A percentile compares a stretch with the other conserved stretches of the same genome.
These are phyloP conservation scores for Ogataea degrootiae DNA, from an alignment of 805 yeast genomes.

Conservation along the genomic window DNA sequence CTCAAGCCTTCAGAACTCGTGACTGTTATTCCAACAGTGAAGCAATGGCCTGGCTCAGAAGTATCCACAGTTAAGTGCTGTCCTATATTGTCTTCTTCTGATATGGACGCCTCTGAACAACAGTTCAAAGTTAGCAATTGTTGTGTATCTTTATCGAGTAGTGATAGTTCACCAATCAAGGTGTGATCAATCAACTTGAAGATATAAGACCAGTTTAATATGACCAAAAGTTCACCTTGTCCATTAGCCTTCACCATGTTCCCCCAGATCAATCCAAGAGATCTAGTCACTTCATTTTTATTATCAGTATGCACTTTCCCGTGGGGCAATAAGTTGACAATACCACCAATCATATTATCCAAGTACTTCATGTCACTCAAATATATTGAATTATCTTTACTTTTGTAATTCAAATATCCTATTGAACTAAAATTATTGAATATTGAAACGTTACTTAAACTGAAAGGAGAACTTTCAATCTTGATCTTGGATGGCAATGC, in stretches of 20 bases:
- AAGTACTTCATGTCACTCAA: conserved; percentile 38
- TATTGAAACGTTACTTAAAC: conserved; percentile 17
- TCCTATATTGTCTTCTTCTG: no score
- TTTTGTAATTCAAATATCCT: conserved; percentile 25
- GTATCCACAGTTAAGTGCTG: no score
- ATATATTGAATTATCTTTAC: conserved; percentile 12
- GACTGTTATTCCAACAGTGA: conserved; percentile 14
- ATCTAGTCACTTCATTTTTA: conserved; percentile 1
- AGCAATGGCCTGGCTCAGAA: no score
- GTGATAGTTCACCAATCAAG: background rate
- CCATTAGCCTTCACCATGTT: conserved; percentile 36
- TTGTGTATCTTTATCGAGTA: no score
- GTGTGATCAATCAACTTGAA: background rate
- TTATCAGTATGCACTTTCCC: background rate
- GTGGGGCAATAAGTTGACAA: conserved; percentile 17
- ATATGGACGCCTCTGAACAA: no score
- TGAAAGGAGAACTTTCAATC: conserved; percentile 22
- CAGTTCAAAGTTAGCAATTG: no score
- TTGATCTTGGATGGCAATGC: conserved; percentile 6
- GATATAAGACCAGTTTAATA: conserved; percentile 18
- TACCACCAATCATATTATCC: conserved; percentile 44
- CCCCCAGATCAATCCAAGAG: conserved; percentile 38
- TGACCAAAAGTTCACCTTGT: conserved; percentile 38
- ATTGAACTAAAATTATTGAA: conserved; percentile 14
- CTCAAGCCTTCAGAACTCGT: conserved; percentile 3